Base-by-base conservation (phyloP, 352 stramenopile species). In the Phytophthora macrochlamydospora region DNA sequence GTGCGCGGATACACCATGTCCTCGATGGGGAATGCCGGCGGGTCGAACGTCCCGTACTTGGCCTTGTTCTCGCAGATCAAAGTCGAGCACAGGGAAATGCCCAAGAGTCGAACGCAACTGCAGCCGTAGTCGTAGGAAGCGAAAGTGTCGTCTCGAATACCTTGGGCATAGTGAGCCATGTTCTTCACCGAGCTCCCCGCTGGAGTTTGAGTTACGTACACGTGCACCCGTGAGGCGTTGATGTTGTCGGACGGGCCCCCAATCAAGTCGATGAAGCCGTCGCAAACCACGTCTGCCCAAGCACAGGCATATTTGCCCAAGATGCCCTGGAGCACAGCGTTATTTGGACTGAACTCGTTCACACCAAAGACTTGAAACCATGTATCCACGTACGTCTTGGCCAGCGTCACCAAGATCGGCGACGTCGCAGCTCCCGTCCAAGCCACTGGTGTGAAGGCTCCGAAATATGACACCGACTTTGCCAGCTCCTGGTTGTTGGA, bases 381-480 rank as follows among this genome's bases (percentile, higher is more conserved):
- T 45, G 68, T 71, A 48, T 85, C 79, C 7, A 82, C 24, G 43
- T 81, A 74, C 9, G 61, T 76, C 5, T 72, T 67, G 3, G 79
- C 76, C 32, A 85, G 38, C 3, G 59, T 48, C 4, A 54, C 35
- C 32, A 88, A 70, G 14, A 78, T 60, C 6, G 51, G 61, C 5
- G 76, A 79, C 1, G 55, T 75, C 2, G 63, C 61, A 38, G 54
- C 43, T 24, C 64, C 79, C 0, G 75, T 65, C 46, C 67, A 83
- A 1, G 76, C 76, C 2, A 88, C 76, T 0, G 79, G 79, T 2
- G 68, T 76, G 3, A 88, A 53, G 8, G 79, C 79, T 32, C 71
- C 79, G 55, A 85, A 86, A 58, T 78, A 86, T 11, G 76, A 76
- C 12, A 88, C 77, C 18, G 62, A 64, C 51, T 81, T 82, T 13